These are phyloP conservation scores for Exophiala spinifera DNA, from an alignment of 2,329 filamentous ascomycete genomes.

Conservation along the genomic window DNA sequence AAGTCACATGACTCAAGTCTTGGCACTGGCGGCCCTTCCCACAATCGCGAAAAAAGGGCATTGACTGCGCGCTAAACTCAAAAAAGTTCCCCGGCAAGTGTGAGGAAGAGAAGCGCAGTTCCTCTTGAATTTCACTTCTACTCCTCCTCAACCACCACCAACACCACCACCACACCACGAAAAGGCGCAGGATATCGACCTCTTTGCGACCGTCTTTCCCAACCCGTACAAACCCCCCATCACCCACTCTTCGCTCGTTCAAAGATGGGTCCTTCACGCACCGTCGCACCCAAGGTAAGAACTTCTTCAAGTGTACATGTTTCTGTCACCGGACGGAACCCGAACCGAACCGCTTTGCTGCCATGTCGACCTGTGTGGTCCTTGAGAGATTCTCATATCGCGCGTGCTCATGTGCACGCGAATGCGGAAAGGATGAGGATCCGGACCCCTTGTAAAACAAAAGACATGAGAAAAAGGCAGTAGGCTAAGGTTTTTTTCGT, in stretches of 20 bases:
- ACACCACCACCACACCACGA: background rate
- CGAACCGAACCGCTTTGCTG: conserved; percentile 82
- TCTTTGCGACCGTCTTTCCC: conserved; percentile 65
- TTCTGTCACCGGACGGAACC: too few relatives aligned
- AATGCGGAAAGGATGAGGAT: background rate
- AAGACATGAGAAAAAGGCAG: conserved; percentile 52
- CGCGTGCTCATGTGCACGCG: conserved; percentile 30
- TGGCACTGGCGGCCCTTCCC: too few relatives aligned
- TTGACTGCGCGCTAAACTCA: too few relatives aligned
- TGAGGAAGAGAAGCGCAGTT: too few relatives aligned
- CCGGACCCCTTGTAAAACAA: background rate
- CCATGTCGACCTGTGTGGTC: conserved; percentile 37
- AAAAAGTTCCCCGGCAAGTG: too few relatives aligned
- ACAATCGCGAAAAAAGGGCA: too few relatives aligned
- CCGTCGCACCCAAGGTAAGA: conserved; percentile 69
- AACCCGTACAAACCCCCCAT: too few relatives aligned
- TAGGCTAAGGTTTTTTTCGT: conserved; percentile 79
- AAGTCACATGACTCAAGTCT: too few relatives aligned
- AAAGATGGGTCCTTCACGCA: conserved; percentile 39
- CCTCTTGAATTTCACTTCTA: too few relatives aligned
- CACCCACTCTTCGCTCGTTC: conserved; percentile 20
- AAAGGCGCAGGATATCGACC: conserved; percentile 78
- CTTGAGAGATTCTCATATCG: too few relatives aligned
- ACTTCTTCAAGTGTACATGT: too few relatives aligned
- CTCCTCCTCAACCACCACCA: background rate